A percentile compares a stretch with the other conserved stretches of the same genome.
These are phyloP conservation scores for Recurvomyces mirabilis DNA, from an alignment of 495 filamentous ascomycete genomes.

Conservation along the genomic window DNA sequence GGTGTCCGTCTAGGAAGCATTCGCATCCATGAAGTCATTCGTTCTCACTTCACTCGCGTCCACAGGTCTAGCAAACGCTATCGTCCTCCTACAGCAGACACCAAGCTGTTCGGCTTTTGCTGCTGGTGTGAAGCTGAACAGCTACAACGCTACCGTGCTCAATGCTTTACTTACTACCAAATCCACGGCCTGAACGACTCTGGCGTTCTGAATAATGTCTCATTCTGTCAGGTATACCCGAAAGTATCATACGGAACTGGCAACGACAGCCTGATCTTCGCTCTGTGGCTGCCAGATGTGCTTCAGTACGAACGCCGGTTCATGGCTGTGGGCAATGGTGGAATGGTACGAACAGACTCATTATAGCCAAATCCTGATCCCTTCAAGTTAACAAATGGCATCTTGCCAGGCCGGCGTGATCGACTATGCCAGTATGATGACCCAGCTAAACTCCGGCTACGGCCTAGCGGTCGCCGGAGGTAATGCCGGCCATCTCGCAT, in stretches of 20 bases:
- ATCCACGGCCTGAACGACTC: neutral
- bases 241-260: conserved; percentile 6
- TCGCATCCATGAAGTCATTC: too few relatives aligned
- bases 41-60: too few relatives aligned
- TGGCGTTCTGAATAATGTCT: conserved; percentile 7
- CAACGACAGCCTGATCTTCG: conserved; percentile 17
- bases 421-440: conserved; percentile 24
- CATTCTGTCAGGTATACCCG: conserved; percentile 13
- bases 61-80: too few relatives aligned
- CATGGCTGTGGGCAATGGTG: conserved; percentile 31
- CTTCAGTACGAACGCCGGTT: conserved; percentile 27
- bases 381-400: too few relatives aligned
- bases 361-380: too few relatives aligned
- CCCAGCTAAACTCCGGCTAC: conserved; percentile 27
- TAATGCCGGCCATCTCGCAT: conserved; percentile 26
- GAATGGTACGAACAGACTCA: too few relatives aligned
- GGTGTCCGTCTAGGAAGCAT: too few relatives aligned
- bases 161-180: conserved; percentile 7
- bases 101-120: conserved; percentile 2
- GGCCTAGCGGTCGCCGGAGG: conserved; percentile 31
- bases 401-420: conserved; percentile 34
- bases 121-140: neutral
- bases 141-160: conserved; percentile 5
- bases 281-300: conserved; percentile 25
- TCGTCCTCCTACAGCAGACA: conserved; percentile 6